Percentiles rank a stretch among this genome's conserved stretches.
phyloP scores from a whole-genome alignment of 1,139 yeast genomes.

The Kodamaea suecica region DNA sequence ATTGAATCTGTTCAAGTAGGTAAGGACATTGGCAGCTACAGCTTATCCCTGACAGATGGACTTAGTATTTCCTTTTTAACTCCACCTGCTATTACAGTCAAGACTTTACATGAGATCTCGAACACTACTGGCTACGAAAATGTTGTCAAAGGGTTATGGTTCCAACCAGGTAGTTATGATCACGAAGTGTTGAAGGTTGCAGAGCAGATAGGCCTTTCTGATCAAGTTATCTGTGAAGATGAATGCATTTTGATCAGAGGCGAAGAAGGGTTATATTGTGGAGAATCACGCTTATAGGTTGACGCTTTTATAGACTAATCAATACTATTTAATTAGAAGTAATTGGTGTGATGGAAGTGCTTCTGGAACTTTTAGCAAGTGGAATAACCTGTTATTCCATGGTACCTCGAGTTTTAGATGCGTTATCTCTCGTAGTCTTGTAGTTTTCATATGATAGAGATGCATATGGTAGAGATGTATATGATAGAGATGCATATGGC shows the following conservation, averaged over 20 bases:
- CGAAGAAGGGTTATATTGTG: constrained; percentile 42
- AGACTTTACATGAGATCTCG: constrained; percentile 44
- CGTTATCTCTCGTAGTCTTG: no score
- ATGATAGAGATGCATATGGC: no score
- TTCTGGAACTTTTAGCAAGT: no score
- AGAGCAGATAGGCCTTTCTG: constrained; percentile 37
- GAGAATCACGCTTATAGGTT: background rate
- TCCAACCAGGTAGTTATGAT: constrained; percentile 78
- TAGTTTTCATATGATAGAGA: no score
- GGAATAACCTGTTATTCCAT: no score
- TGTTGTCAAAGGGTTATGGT: constrained; percentile 64
- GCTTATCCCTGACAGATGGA: constrained; percentile 35
- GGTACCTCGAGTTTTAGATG: no score
- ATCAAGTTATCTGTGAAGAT: constrained; percentile 53
- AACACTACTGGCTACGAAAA: constrained; percentile 27
- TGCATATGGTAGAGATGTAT: no score
- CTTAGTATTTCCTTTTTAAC: constrained; percentile 65
- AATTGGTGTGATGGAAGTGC: no score
- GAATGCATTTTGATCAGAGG: constrained; percentile 73
- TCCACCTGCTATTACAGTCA: constrained; percentile 60
- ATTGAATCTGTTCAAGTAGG: constrained; percentile 25
- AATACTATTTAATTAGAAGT: no score
- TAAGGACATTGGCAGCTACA: constrained; percentile 24
- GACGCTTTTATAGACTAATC: no score
- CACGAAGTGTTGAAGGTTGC: constrained; percentile 46